Evolutionary conservation across 352 stramenopile genomes (phyloP).

Genomic region (Aphanomyces cochlioides): DNA sequence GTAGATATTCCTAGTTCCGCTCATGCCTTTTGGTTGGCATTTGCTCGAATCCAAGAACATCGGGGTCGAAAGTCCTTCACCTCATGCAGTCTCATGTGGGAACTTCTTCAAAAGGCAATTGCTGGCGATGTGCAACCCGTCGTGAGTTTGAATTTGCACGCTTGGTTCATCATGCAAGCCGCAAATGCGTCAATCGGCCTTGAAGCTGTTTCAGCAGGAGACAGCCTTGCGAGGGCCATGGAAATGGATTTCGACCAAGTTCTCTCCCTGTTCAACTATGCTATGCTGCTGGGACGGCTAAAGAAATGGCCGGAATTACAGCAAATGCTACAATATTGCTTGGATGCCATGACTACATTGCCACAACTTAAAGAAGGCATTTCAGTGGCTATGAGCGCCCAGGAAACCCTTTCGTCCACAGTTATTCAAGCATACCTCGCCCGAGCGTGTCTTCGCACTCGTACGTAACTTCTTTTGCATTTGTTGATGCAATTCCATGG

Average conservation of each 20-base stretch:
- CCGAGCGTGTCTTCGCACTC: conserved; percentile 43
- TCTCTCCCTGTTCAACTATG: conserved; percentile 63
- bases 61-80: background rate
- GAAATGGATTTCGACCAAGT: conserved; percentile 51
- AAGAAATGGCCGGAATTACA: conserved; percentile 45
- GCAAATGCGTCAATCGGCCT: conserved; percentile 31
- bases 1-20: too few relatives aligned
- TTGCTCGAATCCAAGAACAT: background rate
- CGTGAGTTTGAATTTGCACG: conserved; percentile 50
- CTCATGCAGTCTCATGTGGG: background rate
- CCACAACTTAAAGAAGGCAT: background rate
- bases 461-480: conserved; percentile 32
- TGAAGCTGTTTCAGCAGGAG: conserved; percentile 43
- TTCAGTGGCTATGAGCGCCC: background rate
- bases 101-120: conserved; percentile 45
- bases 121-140: conserved; percentile 46
- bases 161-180: conserved; percentile 34
- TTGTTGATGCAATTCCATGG: background rate
- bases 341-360: conserved; percentile 26
- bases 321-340: conserved; percentile 55
- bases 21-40: conserved; percentile 19
- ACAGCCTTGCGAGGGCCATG: conserved; percentile 52
- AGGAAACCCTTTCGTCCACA: conserved; percentile 15
- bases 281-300: conserved; percentile 53
- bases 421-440: conserved; percentile 41